Evolutionary conservation across 1,284 basidiomycete genomes (phyloP), one percentile per base, ranked within the genome.

Genomic region (Rhodotorula sp.): DNA sequence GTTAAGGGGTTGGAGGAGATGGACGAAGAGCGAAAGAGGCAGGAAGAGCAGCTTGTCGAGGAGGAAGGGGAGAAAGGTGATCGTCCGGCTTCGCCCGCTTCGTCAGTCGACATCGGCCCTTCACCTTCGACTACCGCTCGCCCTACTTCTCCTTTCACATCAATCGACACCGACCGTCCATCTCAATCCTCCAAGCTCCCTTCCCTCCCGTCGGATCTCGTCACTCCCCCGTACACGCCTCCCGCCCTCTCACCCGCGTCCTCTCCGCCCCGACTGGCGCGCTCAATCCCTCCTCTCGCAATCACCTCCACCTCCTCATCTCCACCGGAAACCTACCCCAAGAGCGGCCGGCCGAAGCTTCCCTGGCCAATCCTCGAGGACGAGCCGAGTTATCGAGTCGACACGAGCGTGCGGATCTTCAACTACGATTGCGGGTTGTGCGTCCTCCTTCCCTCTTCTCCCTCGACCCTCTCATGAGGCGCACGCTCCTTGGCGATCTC

Each of bases 391-490:
- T 66, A 66, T 44, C 46, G 64, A 8, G 74, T 76, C n/a, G 75
- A 66, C n/a, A 17, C 13, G 6, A 62, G 67, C 11, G 60, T 66
- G 36, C 57, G 70, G 46, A 73, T 78, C 60, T 77, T 78, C 74
- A 78, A 77, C 67, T 77, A 77, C 62, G 77, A 78, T 59, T 77
- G 76, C 51, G 73, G 76, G 7, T 77, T 76, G 72, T 71, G 47
- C n/a, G 72, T 60, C n/a, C 15, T 46, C 17, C 27, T 4, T 20
- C 4, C 20, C 22, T 36, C n/a, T 8, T 15, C 11, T 27, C 53
- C 24, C 7, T 11, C 4, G 9, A 24, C 34, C 10, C 2, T 7
- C 10, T 27, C 20, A 13, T 32, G 24, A 2, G 10, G 20, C 10
- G 4, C 22, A 24, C n/a, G n/a, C n/a, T n/a, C n/a, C n/a, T n/a